phyloP scores from a whole-genome alignment of 495 filamentous ascomycete genomes.

The Chlorociboria aeruginascens region DNA sequence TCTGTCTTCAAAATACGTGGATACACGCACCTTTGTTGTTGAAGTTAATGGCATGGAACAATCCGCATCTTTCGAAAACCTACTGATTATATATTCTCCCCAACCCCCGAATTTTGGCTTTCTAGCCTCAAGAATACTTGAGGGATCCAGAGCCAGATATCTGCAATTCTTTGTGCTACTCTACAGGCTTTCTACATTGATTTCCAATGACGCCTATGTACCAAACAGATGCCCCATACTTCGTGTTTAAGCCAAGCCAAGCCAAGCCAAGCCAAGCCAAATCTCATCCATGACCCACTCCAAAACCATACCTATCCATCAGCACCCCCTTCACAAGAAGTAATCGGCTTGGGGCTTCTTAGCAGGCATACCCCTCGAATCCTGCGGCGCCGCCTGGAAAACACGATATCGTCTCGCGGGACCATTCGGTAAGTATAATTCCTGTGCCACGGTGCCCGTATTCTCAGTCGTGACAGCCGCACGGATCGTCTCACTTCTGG shows the following conservation, averaged over 20 bases:
- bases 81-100: too few species aligned
- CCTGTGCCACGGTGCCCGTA: constrained; percentile 11
- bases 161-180: neutral
- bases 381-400: constrained; percentile 94
- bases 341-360: constrained; percentile 92
- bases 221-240: neutral
- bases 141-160: neutral
- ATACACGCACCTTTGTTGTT: too few species aligned
- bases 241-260: neutral
- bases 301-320: neutral
- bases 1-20: too few species aligned
- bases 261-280: neutral
- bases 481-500: constrained; percentile 71
- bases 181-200: neutral
- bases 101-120: too few species aligned
- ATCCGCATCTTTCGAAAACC: too few species aligned
- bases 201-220: neutral
- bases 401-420: constrained; percentile 89
- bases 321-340: constrained; percentile 3
- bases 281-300: neutral
- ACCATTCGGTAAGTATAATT: constrained; percentile 37
- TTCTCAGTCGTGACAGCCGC: constrained; percentile 37
- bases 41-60: too few species aligned
- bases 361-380: constrained; percentile 93
- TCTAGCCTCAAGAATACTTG: too few species aligned